phyloP scores from a whole-genome alignment of 331 rosid species.

The Stylosanthes scabra region DNA sequence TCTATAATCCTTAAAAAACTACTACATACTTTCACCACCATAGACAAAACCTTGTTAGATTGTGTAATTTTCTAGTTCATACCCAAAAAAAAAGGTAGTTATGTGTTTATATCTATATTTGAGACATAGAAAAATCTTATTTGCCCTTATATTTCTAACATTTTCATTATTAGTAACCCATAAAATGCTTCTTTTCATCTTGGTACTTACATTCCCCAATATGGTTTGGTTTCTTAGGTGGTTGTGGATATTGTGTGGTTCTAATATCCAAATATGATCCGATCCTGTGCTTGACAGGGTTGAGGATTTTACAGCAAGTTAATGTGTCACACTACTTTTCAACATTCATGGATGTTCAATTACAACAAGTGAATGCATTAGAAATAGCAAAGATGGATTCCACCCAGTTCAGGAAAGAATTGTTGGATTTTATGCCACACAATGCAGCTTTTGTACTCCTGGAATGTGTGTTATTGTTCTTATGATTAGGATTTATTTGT shows the following conservation, averaged over 20 bases:
- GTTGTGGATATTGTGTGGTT: slow-evolving; percentile 96
- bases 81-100: not conserved
- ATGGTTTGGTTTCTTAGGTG: slow-evolving; percentile 66
- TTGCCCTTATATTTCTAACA: not conserved
- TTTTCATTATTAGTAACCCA: not conserved
- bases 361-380: slow-evolving; percentile 88
- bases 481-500: too few species aligned
- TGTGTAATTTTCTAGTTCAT: not conserved
- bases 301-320: slow-evolving; percentile 70
- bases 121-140: not conserved
- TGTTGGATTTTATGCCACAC: slow-evolving; percentile 89
- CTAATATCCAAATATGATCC: slow-evolving; percentile 80
- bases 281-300: slow-evolving; percentile 63
- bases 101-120: not conserved
- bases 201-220: not conserved
- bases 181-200: not conserved
- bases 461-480: slow-evolving; percentile 68
- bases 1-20: too few species aligned
- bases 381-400: slow-evolving; percentile 80
- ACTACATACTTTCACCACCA: too few species aligned
- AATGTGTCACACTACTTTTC: slow-evolving; percentile 86
- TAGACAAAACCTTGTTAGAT: too few species aligned
- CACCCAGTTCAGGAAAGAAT: slow-evolving; percentile 86
- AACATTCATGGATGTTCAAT: slow-evolving; percentile 73
- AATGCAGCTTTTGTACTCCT: slow-evolving; percentile 95